These are phyloP conservation scores for Beauveria medogensis DNA, from an alignment of 2,329 filamentous ascomycete genomes.

Conservation along the genomic window DNA sequence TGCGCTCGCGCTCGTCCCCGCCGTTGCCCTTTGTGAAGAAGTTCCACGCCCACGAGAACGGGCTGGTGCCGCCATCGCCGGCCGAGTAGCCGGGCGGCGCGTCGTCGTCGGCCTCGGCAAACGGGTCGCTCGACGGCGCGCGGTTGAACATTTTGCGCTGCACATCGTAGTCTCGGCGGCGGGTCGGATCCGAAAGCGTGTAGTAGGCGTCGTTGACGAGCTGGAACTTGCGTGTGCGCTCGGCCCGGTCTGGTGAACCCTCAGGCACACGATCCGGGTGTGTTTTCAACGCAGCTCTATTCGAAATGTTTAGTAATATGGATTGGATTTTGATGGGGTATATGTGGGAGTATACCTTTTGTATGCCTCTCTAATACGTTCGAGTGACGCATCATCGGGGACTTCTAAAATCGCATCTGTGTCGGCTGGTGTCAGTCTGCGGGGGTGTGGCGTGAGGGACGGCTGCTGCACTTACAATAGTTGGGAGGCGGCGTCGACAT, in stretches of 20 bases:
- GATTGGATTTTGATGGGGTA: too few relatives aligned
- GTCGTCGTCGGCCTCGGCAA: slow-evolving; percentile 36
- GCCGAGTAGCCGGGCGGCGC: slow-evolving; percentile 34
- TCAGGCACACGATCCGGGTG: slow-evolving; percentile 85
- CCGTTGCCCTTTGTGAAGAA: slow-evolving; percentile 42
- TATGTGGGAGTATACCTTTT: slow-evolving; percentile 52
- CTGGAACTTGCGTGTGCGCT: slow-evolving; percentile 82
- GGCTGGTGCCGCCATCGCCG: slow-evolving; percentile 25
- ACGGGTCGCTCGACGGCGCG: slow-evolving; percentile 31
- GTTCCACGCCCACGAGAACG: slow-evolving; percentile 73
- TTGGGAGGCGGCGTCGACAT: slow-evolving; percentile 34
- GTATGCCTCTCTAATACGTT: slow-evolving; percentile 82
- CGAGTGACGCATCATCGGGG: slow-evolving; percentile 58
- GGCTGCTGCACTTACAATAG: slow-evolving; percentile 36
- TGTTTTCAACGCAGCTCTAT: slow-evolving; percentile 76
- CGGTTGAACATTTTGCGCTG: slow-evolving; percentile 36
- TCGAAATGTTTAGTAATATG: slow-evolving; percentile 13
- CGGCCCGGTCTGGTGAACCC: slow-evolving; percentile 72
- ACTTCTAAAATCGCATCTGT: slow-evolving; percentile 63
- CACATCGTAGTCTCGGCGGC: slow-evolving; percentile 78
- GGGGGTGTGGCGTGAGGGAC: neutral
- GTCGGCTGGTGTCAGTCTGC: slow-evolving; percentile 2
- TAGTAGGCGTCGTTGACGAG: slow-evolving; percentile 91
- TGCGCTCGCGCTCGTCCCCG: slow-evolving; percentile 39
- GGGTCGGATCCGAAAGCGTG: slow-evolving; percentile 69